phyloP scores from a whole-genome alignment of 169 alveolate species.

The Cryptosporidium sp. region DNA sequence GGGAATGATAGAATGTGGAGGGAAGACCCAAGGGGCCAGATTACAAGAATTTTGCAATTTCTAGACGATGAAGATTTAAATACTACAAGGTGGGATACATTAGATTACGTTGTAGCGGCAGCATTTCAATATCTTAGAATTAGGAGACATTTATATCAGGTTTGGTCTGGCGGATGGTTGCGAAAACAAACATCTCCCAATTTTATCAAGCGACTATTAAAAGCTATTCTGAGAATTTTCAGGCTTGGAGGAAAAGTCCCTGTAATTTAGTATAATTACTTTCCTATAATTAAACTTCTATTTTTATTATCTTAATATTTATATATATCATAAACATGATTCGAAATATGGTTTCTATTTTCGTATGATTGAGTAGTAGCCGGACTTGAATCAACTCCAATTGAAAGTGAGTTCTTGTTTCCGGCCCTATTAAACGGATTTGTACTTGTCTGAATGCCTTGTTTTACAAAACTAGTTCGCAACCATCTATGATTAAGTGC shows the following conservation, averaged over 20 bases:
- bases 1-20: conserved; percentile 48
- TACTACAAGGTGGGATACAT: conserved; percentile 66
- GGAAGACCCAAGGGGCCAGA: conserved; percentile 49
- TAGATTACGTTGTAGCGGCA: conserved; percentile 60
- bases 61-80: conserved; percentile 64
- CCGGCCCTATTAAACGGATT: background rate
- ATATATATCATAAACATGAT: conserved; percentile 4
- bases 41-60: conserved; percentile 62
- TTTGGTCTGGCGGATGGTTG: conserved; percentile 70
- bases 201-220: conserved; percentile 29
- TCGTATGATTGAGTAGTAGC: background rate
- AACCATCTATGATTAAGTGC: conserved; percentile 78
- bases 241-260: conserved; percentile 63
- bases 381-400: background rate
- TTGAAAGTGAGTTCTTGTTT: background rate
- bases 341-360: conserved; percentile 24
- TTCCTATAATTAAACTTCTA: conserved; percentile 21
- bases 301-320: conserved; percentile 1
- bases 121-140: conserved; percentile 63
- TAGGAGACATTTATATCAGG: conserved; percentile 53
- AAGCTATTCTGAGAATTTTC: conserved; percentile 26
- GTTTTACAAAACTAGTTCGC: background rate
- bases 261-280: conserved; percentile 8
- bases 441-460: background rate
- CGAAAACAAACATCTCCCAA: conserved; percentile 62